phyloP scores from a whole-genome alignment of 352 stramenopile species.

The Phytophthora cactorum region DNA sequence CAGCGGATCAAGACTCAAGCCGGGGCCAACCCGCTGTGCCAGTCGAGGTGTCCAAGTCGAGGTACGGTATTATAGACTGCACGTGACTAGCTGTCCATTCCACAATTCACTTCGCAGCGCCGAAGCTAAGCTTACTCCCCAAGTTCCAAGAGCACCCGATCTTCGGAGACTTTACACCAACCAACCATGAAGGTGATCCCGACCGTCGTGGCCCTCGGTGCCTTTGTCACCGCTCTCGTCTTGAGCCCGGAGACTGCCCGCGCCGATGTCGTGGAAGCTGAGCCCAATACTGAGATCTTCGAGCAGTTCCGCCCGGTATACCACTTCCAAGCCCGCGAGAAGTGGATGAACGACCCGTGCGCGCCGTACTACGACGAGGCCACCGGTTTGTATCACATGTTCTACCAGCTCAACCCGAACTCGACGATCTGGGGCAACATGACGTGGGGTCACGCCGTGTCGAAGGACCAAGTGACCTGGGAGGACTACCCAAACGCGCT shows the following conservation, averaged over 20 bases:
- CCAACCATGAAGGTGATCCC: conserved; percentile 35
- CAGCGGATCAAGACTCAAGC: no score
- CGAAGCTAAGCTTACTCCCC: no score
- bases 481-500: conserved; percentile 69
- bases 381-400: conserved; percentile 77
- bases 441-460: conserved; percentile 81
- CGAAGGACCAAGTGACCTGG: conserved; percentile 77
- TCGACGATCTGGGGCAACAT: conserved; percentile 72
- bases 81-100: no score
- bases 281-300: conserved; percentile 48
- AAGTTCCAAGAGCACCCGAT: no score
- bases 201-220: conserved; percentile 21
- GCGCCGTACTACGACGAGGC: conserved; percentile 71
- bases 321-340: conserved; percentile 66
- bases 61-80: no score
- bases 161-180: background rate
- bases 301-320: conserved; percentile 65
- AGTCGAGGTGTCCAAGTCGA: no score
- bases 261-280: conserved; percentile 35
- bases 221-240: conserved; percentile 20
- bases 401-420: conserved; percentile 80
- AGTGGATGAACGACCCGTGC: conserved; percentile 89
- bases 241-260: conserved; percentile 20
- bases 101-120: no score
- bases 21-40: no score